Evolutionary conservation across 306 rosid genomes (phyloP), one percentile per base, ranked within the genome.

Genomic region (Alnus glutinosa): DNA sequence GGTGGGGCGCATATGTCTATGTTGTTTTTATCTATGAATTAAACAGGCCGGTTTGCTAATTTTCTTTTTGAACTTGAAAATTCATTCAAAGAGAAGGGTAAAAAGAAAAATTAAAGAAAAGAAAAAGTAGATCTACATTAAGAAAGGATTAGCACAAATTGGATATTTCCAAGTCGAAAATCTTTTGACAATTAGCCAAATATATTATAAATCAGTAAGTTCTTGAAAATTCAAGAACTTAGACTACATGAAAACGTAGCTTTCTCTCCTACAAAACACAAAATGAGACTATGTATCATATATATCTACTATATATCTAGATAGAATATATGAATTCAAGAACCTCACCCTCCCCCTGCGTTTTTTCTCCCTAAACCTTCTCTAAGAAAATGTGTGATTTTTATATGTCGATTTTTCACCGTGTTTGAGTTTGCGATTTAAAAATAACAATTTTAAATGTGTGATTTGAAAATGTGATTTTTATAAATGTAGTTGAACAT

Each of bases 1-100:
- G 12, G 68, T 59, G 55, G 10, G 75, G 18, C 86, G 75, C 86
- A 70, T 79, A 76, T 71, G 19, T 4, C 14, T 62, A 39, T 19
- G 50, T 66, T 70, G 81, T 72, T 67, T 79, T 30, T 62, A 9
- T 19, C 68, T 55, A 55, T 61, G 68, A 79, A 61, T 52, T 76
- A 61, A 74, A n/a, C 30, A 61, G 39, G 28, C 28, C 28, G 28
- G 74, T 67, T 18, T 28, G 6, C 7, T 68, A 55, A 9, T 23
- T 14, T 14, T 11, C 37, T 59, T 30, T 59, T 59, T 59, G 32
- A 59, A 59, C 36, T 57, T 58, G 30, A 58, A 42, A 58, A 58
- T 9, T 23, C 36, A 58, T 23, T 58, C 30, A 59, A 59, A 28
- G 37, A 9, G 16, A 59, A 32, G 66, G 15, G 52, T 10, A 59